phyloP scores from a whole-genome alignment of 768 basidiomycete genomes.

The Lyophyllum semitale region DNA sequence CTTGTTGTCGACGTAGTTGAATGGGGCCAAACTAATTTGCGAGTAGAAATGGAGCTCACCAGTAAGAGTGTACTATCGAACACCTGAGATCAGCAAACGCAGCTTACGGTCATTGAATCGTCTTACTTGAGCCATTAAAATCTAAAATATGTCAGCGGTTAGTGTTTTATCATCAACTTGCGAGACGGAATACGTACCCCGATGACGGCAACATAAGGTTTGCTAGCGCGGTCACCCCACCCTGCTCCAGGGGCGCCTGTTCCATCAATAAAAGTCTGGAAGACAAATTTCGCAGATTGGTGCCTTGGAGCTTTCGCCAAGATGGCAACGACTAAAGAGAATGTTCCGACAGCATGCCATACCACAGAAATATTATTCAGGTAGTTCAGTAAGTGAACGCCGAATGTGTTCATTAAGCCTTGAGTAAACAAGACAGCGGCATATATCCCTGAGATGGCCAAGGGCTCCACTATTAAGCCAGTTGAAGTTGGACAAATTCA shows the following conservation, averaged over 20 bases:
- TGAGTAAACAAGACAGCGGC: slow-evolving; percentile 70
- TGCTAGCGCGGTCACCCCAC: slow-evolving; percentile 69
- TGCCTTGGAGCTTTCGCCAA: slow-evolving; percentile 73
- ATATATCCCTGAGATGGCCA: slow-evolving; percentile 42
- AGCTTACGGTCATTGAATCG: neutral
- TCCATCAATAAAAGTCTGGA: slow-evolving; percentile 67
- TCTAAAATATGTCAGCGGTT: slow-evolving; percentile 26
- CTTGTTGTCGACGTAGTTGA: slow-evolving; percentile 27
- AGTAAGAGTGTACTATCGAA: slow-evolving; percentile 61
- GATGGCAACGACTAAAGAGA: slow-evolving; percentile 64
- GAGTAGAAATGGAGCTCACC: slow-evolving; percentile 36
- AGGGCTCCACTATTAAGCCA: neutral
- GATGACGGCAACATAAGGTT: slow-evolving; percentile 69
- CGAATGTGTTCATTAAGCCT: slow-evolving; percentile 75
- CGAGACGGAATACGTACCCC: slow-evolving; percentile 37
- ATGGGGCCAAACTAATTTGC: neutral
- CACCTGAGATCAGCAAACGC: neutral
- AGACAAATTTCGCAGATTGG: slow-evolving; percentile 70
- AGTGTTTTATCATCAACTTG: neutral
- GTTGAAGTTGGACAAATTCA: neutral
- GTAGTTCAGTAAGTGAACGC: slow-evolving; percentile 61
- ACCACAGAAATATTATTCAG: slow-evolving; percentile 74
- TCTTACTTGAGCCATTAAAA: slow-evolving; percentile 66
- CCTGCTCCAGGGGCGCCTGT: slow-evolving; percentile 55
- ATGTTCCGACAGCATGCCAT: slow-evolving; percentile 76